These are phyloP conservation scores for Candida odintsovae DNA, from an alignment of 805 yeast species.

Conservation along the genomic window DNA sequence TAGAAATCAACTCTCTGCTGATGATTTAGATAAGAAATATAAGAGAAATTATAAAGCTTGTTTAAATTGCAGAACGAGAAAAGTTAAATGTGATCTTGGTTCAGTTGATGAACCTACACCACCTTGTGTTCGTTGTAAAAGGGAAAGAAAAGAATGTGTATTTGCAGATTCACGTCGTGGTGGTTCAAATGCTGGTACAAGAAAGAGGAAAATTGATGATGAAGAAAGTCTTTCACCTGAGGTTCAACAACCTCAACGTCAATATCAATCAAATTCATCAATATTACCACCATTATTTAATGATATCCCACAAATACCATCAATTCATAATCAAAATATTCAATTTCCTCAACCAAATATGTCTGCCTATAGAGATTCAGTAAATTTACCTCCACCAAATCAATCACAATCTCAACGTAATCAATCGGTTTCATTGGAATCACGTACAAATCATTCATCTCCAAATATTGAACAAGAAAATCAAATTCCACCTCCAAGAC, in stretches of 20 bases:
- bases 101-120: slow-evolving; percentile 70
- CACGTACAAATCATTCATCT: slow-evolving; percentile 8
- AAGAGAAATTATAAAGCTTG: slow-evolving; percentile 79
- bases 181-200: slow-evolving; percentile 24
- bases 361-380: neutral
- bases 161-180: slow-evolving; percentile 58
- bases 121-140: slow-evolving; percentile 78
- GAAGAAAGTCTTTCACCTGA: slow-evolving; percentile 9
- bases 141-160: slow-evolving; percentile 80
- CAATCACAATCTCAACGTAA: neutral
- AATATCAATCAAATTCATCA: neutral
- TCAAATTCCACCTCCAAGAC: slow-evolving; percentile 15
- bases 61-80: slow-evolving; percentile 74
- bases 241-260: slow-evolving; percentile 2
- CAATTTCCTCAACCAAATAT: neutral
- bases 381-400: neutral
- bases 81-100: slow-evolving; percentile 84
- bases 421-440: neutral
- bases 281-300: neutral
- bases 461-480: slow-evolving; percentile 11
- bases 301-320: neutral
- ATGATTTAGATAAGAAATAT: slow-evolving; percentile 29
- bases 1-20: neutral
- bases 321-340: neutral
- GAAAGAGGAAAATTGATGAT: slow-evolving; percentile 20